A percentile compares a stretch with the other conserved stretches of the same genome.
Evolutionary conservation across 495 filamentous ascomycete genomes (phyloP).

Genomic region (Penicillium longicatenatum): DNA sequence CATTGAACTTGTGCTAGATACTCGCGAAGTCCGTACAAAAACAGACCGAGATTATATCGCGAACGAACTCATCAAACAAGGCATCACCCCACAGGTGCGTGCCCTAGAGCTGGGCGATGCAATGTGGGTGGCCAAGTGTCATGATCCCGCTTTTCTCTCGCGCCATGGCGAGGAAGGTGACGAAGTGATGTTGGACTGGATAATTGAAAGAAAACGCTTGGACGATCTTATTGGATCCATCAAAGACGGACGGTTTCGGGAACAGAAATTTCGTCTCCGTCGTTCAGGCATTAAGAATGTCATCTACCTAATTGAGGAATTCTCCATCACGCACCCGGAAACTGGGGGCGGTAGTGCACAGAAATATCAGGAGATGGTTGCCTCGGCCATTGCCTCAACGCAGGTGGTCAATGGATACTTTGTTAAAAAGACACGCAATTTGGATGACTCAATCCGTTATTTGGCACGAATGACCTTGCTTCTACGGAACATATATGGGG

Average conservation of each 20-base stretch:
- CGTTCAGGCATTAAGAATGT: constrained; percentile 74
- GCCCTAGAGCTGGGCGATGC: constrained; percentile 74
- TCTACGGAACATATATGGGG: constrained; percentile 66
- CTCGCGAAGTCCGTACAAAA: constrained; percentile 75
- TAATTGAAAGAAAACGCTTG: constrained; percentile 80
- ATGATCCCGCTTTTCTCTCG: constrained; percentile 56
- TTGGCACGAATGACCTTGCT: constrained; percentile 73
- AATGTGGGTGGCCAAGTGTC: constrained; percentile 78
- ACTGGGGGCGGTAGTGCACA: constrained; percentile 32
- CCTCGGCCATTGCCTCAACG: constrained; percentile 74
- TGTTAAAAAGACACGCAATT: constrained; percentile 71
- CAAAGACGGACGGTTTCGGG: constrained; percentile 81
- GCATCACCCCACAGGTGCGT: constrained; percentile 64
- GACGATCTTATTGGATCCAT: constrained; percentile 80
- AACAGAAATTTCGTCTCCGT: constrained; percentile 80
- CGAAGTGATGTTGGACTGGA: constrained; percentile 77
- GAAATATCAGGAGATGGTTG: constrained; percentile 66
- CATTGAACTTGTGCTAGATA: constrained; percentile 73
- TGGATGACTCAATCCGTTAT: constrained; percentile 82
- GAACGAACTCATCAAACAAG: constrained; percentile 67
- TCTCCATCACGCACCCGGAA: constrained; percentile 50
- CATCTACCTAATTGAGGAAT: constrained; percentile 81
- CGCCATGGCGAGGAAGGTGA: constrained; percentile 65
- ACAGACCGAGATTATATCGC: constrained; percentile 79
- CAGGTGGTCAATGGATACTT: constrained; percentile 85